Percentiles rank a stretch among this genome's conserved stretches.
Conservation (phyloP, 306 rosid species). For the Vachellia pachyceras region DNA sequence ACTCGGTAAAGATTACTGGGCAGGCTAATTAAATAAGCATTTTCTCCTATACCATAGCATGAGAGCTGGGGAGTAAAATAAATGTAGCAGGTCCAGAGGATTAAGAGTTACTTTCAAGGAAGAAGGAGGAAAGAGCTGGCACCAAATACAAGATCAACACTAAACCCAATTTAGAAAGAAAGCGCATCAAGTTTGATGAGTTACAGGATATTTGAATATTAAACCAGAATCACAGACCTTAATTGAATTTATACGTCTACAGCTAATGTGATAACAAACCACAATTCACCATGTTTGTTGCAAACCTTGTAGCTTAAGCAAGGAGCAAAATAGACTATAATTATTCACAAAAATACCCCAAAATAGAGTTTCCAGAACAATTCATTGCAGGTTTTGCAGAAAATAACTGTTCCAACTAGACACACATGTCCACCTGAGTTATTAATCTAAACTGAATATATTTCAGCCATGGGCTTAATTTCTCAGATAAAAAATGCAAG, state of each 20-base stretch:
- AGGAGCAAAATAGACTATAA: not conserved
- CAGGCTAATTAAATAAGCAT: too few species aligned
- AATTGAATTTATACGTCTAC: too few species aligned
- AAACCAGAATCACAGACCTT: not conserved
- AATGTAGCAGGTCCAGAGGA: not conserved
- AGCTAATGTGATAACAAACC: too few species aligned
- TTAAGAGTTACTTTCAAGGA: not conserved
- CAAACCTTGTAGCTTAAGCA: not conserved
- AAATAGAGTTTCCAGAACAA: too few species aligned
- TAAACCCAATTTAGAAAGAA: not conserved
- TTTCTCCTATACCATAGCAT: not conserved
- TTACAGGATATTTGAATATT: not conserved
- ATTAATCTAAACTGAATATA: too few species aligned
- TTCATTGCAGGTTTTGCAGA: too few species aligned
- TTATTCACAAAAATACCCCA: not conserved
- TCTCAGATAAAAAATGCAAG: too few species aligned
- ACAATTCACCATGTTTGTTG: too few species aligned
- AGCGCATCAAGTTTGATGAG: not conserved
- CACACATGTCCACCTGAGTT: not conserved
- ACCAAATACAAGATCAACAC: not conserved
- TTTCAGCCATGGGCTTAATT: too few species aligned
- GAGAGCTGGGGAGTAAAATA: not conserved
- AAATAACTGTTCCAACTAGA: not conserved
- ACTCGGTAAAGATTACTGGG: too few species aligned
- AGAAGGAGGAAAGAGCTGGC: not conserved